Evolutionary conservation across 176 grass and related monocot genomes (phyloP), one percentile per base, ranked within the genome.

Genomic region (Juncus inflexus): DNA sequence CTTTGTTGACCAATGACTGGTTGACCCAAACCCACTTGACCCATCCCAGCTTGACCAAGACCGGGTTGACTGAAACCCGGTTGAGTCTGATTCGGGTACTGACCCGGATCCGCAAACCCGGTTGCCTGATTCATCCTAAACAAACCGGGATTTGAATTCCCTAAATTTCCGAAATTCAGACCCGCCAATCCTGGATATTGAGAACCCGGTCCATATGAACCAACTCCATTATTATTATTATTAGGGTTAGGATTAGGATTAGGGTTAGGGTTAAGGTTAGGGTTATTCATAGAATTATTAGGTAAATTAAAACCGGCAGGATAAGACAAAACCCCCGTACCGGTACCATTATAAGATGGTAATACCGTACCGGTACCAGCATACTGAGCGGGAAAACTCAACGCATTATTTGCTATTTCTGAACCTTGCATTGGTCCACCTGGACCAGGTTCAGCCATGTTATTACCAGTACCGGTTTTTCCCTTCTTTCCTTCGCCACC

Each of bases 401-500:
- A 28, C 19, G 19, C 19, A 28, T 28, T 28, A 28, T 28, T 28
- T 28, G 1, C 19, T 28, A 28, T 28, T 28, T 52, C 80, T 67
- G 12, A 76, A 35, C 6, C 72, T 16, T 55, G 81, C 43, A 75
- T 65, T 16, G 63, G 83, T 8, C 84, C 77, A 65, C 79, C 89
- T 53, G 50, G 45, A 51, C 83, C 57, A 65, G 12, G 68, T 89
- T 86, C 52, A 64, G 80, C 9, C 70, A 76, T 1, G 55, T 81
- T 15, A 72, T 82, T 14, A 47, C 43, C 43, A 9, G 43, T 47
- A 63, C 77, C 40, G 72, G 41, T 0, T 78, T 99, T 99, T 55
- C 83, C 89, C 63, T 94, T 99, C 69, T 94, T 99, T 40, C 94
- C 95, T 59, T 99, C 95, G 49, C 76, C 81, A 3, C 88, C 95